Evolutionary conservation across 1,284 basidiomycete species (phyloP), one percentile per base, ranked within the genome.

Genomic region (Heterobasidion irregulare): DNA sequence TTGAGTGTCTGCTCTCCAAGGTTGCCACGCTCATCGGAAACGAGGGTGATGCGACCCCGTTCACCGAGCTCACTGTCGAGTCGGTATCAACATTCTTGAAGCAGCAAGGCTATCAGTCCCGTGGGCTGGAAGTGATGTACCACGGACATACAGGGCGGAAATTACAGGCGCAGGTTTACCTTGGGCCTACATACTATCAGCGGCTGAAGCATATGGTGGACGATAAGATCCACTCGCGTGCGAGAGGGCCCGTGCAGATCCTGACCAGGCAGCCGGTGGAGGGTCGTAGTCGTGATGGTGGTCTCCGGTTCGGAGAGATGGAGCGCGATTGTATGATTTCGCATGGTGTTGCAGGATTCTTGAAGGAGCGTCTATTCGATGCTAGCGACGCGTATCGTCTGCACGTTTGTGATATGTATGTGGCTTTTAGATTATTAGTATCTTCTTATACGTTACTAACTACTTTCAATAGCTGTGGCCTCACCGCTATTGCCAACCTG

Each of bases 241-340:
- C 97, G 13, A 77, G 97, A 69, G 97, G 97, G 15, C 97, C 97
- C 5, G 92, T 99, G 8, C 97, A 99, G 72, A 99, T 99, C 65
- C 73, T 99, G 65, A 99, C 96, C 18, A 79, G 97, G 52, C 97
- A 99, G 70, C 97, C 96, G 6, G 97, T 99, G n/a, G 97, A 99
- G 70, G 97, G 97, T 84, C 84, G 97, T 73, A 93, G 89, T 80
- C 85, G 97, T 72, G 97, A 98, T 67, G 97, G 97, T 79, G 97
- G 97, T 71, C 75, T 99, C 62, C 94, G 97, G 65, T 99, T 99
- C 81, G 97, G 96, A 79, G 97, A 99, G 80, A 99, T 99, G 97
- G 96, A 99, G 70, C 91, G 93, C 70, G 95, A 98, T 83, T 99
- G 96, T 72, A 99, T 99, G 97, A 98, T 99, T 61, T 97, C 96